Evolutionary conservation across 768 basidiomycete species (phyloP), one percentile per base, ranked within the genome.

Genomic region (Tubosaeta brunneosetosa): DNA sequence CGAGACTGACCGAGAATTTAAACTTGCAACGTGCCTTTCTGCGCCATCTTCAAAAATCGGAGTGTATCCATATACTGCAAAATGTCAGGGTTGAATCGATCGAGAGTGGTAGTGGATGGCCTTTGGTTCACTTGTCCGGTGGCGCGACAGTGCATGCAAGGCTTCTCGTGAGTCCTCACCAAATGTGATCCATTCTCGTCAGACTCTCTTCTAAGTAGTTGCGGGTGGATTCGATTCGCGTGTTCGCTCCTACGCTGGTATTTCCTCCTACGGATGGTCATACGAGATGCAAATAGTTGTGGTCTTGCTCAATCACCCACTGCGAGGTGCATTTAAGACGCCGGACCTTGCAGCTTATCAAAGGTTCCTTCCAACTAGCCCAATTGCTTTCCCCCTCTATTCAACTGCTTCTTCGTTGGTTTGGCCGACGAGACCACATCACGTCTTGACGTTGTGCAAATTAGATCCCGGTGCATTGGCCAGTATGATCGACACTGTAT

Each of bases 161-260:
- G 58, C 73, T 97, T 33, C 73, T 97, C 51, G 91, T 93, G 60
- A 71, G 78, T 73, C 13, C 14, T 17, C 48, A 26, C 22, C 19
- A 26, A 38, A 31, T 34, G 27, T 27, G 12, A 9, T 29, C 9
- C 6, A 8, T 42, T 13, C 38, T 45, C 12, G 22, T 41, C 9
- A 16, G 40, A 56, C 43, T 47, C 12, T 22, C 45, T 48, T 46
- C 34, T 40, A 92, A 90, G 83, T 98, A 32, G 95, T 97, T 16
- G 95, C 97, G 5, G 97, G 98, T 63, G 97, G 97, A 4, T 86
- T 84, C 66, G 94, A 93, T 63, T 97, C 94, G 1, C 94, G 94
- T 11, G 97, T 98, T 22, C 83, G 94, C 43, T 67, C 84, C 25
- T 97, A 86, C 64, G 88, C 94, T 0, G 76, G 83, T 25, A 97